phyloP scores from a whole-genome alignment of 345 rosid species.

The Brassica rapa region DNA sequence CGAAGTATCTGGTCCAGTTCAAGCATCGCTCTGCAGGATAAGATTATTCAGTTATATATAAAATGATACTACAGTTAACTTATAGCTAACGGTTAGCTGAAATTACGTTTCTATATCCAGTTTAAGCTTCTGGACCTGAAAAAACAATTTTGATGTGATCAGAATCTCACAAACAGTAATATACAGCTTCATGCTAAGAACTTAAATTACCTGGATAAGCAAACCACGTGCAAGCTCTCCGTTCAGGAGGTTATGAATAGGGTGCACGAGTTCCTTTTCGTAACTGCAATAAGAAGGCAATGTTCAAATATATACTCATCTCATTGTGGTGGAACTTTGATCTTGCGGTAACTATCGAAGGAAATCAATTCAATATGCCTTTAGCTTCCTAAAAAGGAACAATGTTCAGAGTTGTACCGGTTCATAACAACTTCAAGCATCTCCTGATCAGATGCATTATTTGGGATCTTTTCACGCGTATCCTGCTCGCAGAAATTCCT shows the following conservation, averaged over 20 bases:
- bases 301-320: background rate
- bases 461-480: conserved; percentile 64
- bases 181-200: conserved; percentile 9
- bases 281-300: conserved; percentile 55
- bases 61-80: conserved; percentile 12
- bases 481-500: conserved; percentile 83
- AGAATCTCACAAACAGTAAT: conserved; percentile 26
- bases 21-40: conserved; percentile 84
- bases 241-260: conserved; percentile 77
- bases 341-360: conserved; percentile 13
- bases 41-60: conserved; percentile 18
- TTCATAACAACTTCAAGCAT: conserved; percentile 94
- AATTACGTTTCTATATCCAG: conserved; percentile 92
- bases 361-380: background rate
- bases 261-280: conserved; percentile 82
- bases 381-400: conserved; percentile 17
- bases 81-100: conserved; percentile 29
- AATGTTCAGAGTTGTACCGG: conserved; percentile 51
- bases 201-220: conserved; percentile 79
- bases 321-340: background rate
- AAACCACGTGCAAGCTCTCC: conserved; percentile 98
- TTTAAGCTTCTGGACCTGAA: conserved; percentile 97
- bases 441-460: conserved; percentile 81
- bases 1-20: conserved; percentile 92
- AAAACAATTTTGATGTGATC: conserved; percentile 15